phyloP scores from a whole-genome alignment of 257 asterid species.

The Nicotiana paniculata region DNA sequence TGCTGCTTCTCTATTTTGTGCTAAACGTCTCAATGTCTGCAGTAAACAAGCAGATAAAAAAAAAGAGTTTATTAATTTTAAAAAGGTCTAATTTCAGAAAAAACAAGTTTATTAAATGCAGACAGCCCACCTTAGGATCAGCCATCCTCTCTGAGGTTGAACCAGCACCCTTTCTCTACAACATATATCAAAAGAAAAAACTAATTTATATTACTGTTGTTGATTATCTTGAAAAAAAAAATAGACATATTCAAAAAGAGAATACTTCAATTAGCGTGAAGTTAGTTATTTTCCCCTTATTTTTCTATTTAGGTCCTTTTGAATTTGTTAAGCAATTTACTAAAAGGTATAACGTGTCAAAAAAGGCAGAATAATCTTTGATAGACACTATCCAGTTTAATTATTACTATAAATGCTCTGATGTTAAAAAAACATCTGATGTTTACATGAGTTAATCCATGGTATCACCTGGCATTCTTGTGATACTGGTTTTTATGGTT shows the following conservation, averaged over 20 bases:
- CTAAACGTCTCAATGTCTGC: slow-evolving; percentile 92
- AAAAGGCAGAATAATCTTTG: neutral
- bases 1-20: slow-evolving; percentile 99
- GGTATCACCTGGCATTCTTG: neutral
- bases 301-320: neutral
- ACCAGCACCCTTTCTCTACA: slow-evolving; percentile 82
- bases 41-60: neutral
- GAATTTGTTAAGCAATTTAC: neutral
- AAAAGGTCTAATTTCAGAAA: neutral
- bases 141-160: slow-evolving; percentile 60
- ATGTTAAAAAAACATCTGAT: neutral
- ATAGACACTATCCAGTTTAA: neutral
- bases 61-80: neutral
- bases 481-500: slow-evolving; percentile 16
- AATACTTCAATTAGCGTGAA: slow-evolving; percentile 3
- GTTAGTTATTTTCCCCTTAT: neutral
- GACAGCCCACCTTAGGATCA: slow-evolving; percentile 73
- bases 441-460: slow-evolving; percentile 2
- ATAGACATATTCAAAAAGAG: slow-evolving; percentile 16
- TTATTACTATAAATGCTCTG: neutral
- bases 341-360: neutral
- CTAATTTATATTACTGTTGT: neutral
- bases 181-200: neutral
- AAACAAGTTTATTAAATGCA: neutral
- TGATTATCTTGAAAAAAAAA: neutral